Base-by-base conservation (phyloP, 1,139 yeast species). In the Blastobotrys serpentis region DNA sequence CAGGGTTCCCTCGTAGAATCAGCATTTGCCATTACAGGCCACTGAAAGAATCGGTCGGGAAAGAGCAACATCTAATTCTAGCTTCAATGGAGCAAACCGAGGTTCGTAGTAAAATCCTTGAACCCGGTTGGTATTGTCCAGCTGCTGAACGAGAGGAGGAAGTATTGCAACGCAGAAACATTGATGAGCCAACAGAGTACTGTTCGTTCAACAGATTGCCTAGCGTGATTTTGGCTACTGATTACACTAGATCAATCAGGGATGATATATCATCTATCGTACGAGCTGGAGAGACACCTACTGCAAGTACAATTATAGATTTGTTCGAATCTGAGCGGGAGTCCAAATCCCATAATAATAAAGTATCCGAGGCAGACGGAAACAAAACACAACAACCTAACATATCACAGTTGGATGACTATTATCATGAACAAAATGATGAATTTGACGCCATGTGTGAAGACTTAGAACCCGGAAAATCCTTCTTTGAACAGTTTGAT, bases 181-280 rank as follows among this genome's bases (percentile, higher is more conserved):
- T 29, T 8, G 21, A 22, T 1, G 34, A 33, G 14, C 52, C 52
- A 7, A 22, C 4, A 4, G 38, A 16, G n/a, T 50, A 42, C 26
- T 47, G 51, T 30, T 50, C 53, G 16, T 50, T 47, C 34, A 44
- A 42, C 30, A 19, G 45, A n/a, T 7, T 17, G 8, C 45, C 45
- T 8, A 29, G 39, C 16, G 39, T 42, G 10, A 6, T 42, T 7
- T 10, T 17, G 4, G 32, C 32, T 8, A 10, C 37, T 13, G 30
- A 42, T 21, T 32, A 33, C 19, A 17, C n/a, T 11, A 18, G 19
- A 18, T 36, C 40, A 3, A 8, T 36, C 11, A 6, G 26, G 42
- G 41, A 8, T 25, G 46, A 17, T n/a, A 22, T 16, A 17, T 48
- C 23, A 23, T 33, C n/a, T 19, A 22, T 21, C n/a, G n/a, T n/a